A percentile compares a stretch with the other conserved stretches of the same genome.
These are phyloP conservation scores for Bolboschoenus planiculmis DNA, from an alignment of 176 grass and related monocot genomes.

Conservation along the genomic window DNA sequence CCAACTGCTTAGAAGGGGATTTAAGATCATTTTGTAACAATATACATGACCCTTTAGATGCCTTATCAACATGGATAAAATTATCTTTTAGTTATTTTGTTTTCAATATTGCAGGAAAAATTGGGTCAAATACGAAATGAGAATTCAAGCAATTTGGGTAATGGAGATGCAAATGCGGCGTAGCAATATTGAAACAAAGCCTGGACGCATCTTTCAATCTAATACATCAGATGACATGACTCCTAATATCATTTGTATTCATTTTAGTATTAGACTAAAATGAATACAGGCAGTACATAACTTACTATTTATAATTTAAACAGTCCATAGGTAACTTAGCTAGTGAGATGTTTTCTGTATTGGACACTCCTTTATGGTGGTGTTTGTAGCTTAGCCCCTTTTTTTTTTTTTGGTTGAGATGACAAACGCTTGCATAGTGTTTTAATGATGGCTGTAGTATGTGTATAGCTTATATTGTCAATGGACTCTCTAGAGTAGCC, in stretches of 20 bases:
- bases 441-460: background rate
- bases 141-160: background rate
- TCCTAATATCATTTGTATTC: slow-evolving; percentile 18
- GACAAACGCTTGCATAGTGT: background rate
- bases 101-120: slow-evolving; percentile 49
- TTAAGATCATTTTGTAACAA: background rate
- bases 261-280: slow-evolving; percentile 14
- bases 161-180: background rate
- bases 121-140: slow-evolving; percentile 27
- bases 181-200: background rate
- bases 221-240: slow-evolving; percentile 9
- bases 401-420: background rate
- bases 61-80: background rate
- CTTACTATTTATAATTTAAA: background rate
- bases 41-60: background rate
- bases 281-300: slow-evolving; percentile 3
- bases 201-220: background rate
- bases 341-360: background rate
- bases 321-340: slow-evolving; percentile 9
- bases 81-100: background rate
- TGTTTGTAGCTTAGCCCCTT: background rate
- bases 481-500: background rate
- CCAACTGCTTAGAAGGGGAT: background rate
- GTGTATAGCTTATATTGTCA: background rate
- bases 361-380: background rate